A percentile compares a stretch with the other conserved stretches of the same genome.
Conservation (phyloP, 768 basidiomycete species). For the Tylopilus vinaceipallidus region DNA sequence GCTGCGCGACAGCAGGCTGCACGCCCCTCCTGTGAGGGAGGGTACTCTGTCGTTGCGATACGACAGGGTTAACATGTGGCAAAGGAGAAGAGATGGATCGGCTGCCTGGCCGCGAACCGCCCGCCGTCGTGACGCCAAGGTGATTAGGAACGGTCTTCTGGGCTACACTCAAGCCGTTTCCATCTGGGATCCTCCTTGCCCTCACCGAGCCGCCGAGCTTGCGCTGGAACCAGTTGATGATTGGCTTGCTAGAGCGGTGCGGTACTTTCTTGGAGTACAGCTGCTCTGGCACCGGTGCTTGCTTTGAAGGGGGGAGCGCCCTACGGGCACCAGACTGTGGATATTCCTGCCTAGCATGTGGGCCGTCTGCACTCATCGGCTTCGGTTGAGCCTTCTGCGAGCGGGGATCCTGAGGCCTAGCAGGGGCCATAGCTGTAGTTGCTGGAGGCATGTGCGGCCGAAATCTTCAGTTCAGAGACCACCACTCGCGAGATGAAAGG, state of each 20-base stretch:
- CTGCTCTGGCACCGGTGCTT: constrained; percentile 33
- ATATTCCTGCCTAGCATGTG: constrained; percentile 17
- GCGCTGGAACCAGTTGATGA: constrained; percentile 88
- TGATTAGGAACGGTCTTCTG: constrained; percentile 15
- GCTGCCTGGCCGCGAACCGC: constrained; percentile 23
- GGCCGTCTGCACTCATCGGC: constrained; percentile 1
- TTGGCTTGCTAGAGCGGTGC: constrained; percentile 75
- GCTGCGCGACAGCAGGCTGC: constrained; percentile 32
- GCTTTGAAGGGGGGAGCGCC: constrained; percentile 20
- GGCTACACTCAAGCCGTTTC: constrained; percentile 11
- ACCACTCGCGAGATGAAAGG: not conserved
- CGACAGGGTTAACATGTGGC: constrained; percentile 18
- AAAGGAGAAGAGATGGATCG: constrained; percentile 31
- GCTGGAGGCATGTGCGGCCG: constrained; percentile 16
- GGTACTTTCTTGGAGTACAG: constrained; percentile 55
- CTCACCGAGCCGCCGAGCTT: constrained; percentile 74
- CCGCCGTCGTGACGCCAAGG: constrained; percentile 6
- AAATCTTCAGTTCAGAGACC: not conserved
- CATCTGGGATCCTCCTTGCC: constrained; percentile 47
- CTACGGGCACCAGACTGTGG: constrained; percentile 16
- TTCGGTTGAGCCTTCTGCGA: constrained; percentile 17
- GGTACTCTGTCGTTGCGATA: constrained; percentile 28
- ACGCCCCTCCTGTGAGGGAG: constrained; percentile 17
- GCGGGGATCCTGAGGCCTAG: constrained; percentile 12
- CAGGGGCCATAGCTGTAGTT: constrained; percentile 10